Evolutionary conservation across 306 rosid genomes (phyloP).

Genomic region (Quillaja saponaria): DNA sequence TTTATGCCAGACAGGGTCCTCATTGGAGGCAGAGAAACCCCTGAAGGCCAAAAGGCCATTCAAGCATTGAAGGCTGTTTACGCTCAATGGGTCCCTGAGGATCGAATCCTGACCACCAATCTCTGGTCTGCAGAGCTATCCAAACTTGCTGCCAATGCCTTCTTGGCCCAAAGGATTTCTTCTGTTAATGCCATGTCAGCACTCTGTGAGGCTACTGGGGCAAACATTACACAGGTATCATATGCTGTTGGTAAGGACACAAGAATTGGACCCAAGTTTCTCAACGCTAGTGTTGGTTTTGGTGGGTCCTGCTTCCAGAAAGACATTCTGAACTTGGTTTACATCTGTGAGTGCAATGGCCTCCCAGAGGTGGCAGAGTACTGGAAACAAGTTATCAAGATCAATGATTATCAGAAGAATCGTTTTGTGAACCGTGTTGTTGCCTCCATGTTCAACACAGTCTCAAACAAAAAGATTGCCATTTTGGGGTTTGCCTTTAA

Average conservation of each 20-base stretch:
- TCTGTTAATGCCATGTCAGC: conserved; percentile 97
- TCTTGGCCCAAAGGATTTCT: conserved; percentile 94
- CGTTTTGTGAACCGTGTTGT: conserved; percentile 93
- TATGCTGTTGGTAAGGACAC: conserved; percentile 88
- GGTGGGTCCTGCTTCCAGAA: conserved; percentile 98
- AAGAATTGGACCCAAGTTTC: conserved; percentile 88
- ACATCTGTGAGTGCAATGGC: conserved; percentile 94
- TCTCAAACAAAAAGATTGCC: conserved; percentile 75
- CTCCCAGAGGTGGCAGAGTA: conserved; percentile 97
- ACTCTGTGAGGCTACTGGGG: conserved; percentile 97
- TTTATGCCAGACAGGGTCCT: conserved; percentile 82
- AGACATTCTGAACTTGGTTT: conserved; percentile 84
- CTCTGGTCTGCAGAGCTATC: conserved; percentile 96
- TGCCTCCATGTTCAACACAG: conserved; percentile 91
- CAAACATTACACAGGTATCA: conserved; percentile 71
- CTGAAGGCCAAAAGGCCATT: conserved; percentile 75
- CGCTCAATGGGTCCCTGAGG: conserved; percentile 88
- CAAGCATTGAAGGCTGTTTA: conserved; percentile 71
- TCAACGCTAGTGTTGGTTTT: conserved; percentile 92
- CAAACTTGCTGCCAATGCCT: conserved; percentile 94
- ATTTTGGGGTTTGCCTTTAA: conserved; percentile 93
- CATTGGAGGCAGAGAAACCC: conserved; percentile 88
- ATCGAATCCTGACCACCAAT: conserved; percentile 76
- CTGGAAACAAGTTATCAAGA: conserved; percentile 98
- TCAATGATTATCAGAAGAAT: conserved; percentile 85